Evolutionary conservation across 352 stramenopile species (phyloP).

Genomic region (Phytophthora sp.): DNA sequence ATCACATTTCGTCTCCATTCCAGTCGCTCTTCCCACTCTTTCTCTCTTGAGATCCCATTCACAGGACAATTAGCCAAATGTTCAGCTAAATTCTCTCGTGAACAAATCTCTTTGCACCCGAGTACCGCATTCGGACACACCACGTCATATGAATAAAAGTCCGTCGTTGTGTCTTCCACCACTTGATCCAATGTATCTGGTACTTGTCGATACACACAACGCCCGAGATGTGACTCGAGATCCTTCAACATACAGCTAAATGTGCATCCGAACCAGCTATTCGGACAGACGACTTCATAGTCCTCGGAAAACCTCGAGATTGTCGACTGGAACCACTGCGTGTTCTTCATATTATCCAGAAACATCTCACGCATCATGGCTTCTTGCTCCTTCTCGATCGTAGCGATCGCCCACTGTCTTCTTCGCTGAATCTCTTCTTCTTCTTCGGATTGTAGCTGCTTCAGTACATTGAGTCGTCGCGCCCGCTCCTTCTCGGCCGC

Average conservation of each 20-base stretch:
- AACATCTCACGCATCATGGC: conserved; percentile 86
- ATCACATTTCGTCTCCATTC: conserved; percentile 73
- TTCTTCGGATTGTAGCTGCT: conserved; percentile 77
- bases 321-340: conserved; percentile 87
- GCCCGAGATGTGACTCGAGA: conserved; percentile 68
- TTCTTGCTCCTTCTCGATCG: conserved; percentile 85
- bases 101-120: conserved; percentile 81
- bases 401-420: conserved; percentile 74
- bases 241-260: conserved; percentile 87
- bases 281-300: conserved; percentile 87
- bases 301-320: conserved; percentile 81
- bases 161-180: conserved; percentile 56
- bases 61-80: conserved; percentile 74
- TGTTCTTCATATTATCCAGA: conserved; percentile 90
- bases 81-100: conserved; percentile 66
- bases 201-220: conserved; percentile 78
- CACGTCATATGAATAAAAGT: conserved; percentile 85
- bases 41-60: conserved; percentile 73
- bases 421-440: conserved; percentile 71
- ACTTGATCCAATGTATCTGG: conserved; percentile 76
- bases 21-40: conserved; percentile 79
- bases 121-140: conserved; percentile 86
- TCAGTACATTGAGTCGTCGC: conserved; percentile 65
- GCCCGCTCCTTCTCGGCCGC: conserved; percentile 79
- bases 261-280: conserved; percentile 88